Conservation (phyloP, 108 stramenopile genomes). For the Cyclotella atomus region DNA sequence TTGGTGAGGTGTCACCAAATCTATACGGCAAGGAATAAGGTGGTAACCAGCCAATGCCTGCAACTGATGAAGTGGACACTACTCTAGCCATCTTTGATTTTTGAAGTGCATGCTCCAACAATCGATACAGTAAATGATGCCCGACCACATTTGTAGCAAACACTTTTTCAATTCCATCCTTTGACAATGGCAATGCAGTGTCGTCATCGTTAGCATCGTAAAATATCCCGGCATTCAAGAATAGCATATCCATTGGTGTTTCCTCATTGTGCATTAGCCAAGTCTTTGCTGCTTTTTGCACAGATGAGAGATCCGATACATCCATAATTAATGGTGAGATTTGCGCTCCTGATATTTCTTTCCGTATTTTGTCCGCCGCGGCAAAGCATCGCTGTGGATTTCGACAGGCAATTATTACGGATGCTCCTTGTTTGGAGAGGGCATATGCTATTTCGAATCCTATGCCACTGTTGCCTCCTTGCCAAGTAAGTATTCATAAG, state of each 20-base stretch:
- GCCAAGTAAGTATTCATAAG: too few species aligned
- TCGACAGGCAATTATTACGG: conserved; percentile 57
- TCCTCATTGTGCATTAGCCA: conserved; percentile 23
- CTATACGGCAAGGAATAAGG: background rate
- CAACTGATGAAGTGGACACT: conserved; percentile 56
- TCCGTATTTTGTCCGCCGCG: conserved; percentile 39
- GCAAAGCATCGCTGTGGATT: conserved; percentile 44
- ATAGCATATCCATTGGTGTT: conserved; percentile 55
- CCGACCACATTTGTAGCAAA: conserved; percentile 62
- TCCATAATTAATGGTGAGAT: conserved; percentile 52
- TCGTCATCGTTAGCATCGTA: conserved; percentile 15
- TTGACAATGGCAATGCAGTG: conserved; percentile 5
- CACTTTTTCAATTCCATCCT: conserved; percentile 56
- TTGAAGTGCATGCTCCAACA: conserved; percentile 44
- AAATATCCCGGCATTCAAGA: conserved; percentile 61
- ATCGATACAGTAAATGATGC: conserved; percentile 61
- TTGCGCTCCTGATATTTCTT: conserved; percentile 26
- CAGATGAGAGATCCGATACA: conserved; percentile 50
- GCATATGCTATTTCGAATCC: conserved; percentile 49
- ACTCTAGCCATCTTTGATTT: conserved; percentile 41
- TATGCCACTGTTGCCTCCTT: conserved; percentile 57
- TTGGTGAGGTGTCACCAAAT: conserved; percentile 23
- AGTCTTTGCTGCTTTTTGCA: conserved; percentile 35
- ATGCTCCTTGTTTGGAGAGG: conserved; percentile 44
- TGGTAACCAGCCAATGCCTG: conserved; percentile 19